phyloP scores from a whole-genome alignment of 2,329 filamentous ascomycete genomes.

The Teratosphaeria zuluensis region DNA sequence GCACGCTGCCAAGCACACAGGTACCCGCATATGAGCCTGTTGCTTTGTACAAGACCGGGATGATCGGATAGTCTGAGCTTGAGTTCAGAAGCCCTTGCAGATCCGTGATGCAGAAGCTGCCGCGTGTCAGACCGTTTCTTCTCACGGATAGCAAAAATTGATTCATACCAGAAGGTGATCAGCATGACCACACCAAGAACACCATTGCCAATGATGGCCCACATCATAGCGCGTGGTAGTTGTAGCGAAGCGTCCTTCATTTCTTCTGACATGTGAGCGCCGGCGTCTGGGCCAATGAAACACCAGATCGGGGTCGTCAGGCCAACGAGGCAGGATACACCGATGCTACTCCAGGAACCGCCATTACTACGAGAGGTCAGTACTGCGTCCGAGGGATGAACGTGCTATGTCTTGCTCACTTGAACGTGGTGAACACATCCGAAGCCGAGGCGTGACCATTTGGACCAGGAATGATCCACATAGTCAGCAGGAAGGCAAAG shows the following conservation, averaged over 20 bases:
- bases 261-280: conserved; percentile 28
- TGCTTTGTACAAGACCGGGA: conserved; percentile 21
- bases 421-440: conserved; percentile 27
- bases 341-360: conserved; percentile 33
- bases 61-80: conserved; percentile 19
- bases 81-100: conserved; percentile 15
- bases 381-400: background rate
- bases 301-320: conserved; percentile 30
- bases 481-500: conserved; percentile 32
- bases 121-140: conserved; percentile 3
- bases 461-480: conserved; percentile 24
- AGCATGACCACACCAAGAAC: conserved; percentile 27
- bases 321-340: conserved; percentile 34
- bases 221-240: conserved; percentile 35
- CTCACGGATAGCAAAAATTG: background rate
- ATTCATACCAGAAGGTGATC: conserved; percentile 27
- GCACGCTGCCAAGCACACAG: conserved; percentile 20
- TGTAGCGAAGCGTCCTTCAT: conserved; percentile 31
- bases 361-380: conserved; percentile 20
- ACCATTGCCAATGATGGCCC: conserved; percentile 30
- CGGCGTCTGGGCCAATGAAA: conserved; percentile 30
- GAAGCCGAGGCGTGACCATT: conserved; percentile 15
- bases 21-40: conserved; percentile 23
- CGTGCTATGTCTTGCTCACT: conserved; percentile 4
- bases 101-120: conserved; percentile 22